These are phyloP conservation scores for Artemisia tridentata DNA, from an alignment of 129 eudicot species.

Conservation along the genomic window DNA sequence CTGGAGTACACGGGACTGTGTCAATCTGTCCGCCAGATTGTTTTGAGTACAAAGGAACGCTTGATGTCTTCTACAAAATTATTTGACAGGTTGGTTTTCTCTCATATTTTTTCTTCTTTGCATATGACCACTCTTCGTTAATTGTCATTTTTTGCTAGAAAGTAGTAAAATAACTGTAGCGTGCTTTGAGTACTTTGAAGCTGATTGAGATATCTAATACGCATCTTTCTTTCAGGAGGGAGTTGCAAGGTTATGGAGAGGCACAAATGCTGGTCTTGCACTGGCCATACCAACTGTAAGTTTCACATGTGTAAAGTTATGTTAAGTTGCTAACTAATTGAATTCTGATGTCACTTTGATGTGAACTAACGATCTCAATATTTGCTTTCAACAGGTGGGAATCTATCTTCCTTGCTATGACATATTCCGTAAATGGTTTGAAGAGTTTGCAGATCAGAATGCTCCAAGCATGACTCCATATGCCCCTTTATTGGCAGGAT, in stretches of 20 bases:
- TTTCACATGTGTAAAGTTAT: not conserved
- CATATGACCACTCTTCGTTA: not conserved
- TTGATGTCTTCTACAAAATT: conserved; percentile 89
- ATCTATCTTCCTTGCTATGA: conserved; percentile 94
- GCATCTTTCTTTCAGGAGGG: conserved; percentile 66
- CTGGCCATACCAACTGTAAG: conserved; percentile 93
- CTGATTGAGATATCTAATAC: conserved; percentile 10
- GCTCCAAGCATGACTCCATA: conserved; percentile 75
- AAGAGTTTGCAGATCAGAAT: conserved; percentile 61
- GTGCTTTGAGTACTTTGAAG: not conserved
- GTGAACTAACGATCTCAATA: not conserved
- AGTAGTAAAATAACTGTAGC: no score
- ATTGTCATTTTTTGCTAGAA: no score
- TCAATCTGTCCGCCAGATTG: conserved; percentile 97
- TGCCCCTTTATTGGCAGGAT: conserved; percentile 86
- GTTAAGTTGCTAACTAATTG: not conserved
- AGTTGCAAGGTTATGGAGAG: conserved; percentile 82
- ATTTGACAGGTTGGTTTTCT: conserved; percentile 74
- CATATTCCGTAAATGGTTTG: conserved; percentile 69
- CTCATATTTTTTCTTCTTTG: not conserved
- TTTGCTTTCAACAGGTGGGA: conserved; percentile 63
- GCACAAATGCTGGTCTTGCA: conserved; percentile 98
- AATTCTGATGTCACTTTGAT: conserved; percentile 18
- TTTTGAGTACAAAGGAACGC: conserved; percentile 96
- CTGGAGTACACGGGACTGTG: conserved; percentile 96